Base-by-base conservation (phyloP, 805 yeast species). In the Lipomyces spencermartinsiae region DNA sequence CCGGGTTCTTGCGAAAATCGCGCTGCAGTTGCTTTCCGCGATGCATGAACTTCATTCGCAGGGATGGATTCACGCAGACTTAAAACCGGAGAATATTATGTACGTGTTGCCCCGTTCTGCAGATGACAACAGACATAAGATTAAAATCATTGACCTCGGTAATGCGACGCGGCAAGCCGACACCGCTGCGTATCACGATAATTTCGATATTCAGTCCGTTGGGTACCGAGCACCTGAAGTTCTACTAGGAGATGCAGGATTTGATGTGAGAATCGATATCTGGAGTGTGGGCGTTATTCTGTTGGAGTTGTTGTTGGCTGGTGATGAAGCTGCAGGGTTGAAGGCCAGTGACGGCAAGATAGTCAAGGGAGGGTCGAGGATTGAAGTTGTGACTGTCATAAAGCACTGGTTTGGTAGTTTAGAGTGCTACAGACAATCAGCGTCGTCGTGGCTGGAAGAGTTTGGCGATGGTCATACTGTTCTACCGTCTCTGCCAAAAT, bases 191-290 rank as follows among this genome's bases (percentile, higher is more conserved):
- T 74, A 74, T 55, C 65, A 64, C 35, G 74, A 67, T 33, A 70
- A 71, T 62, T 74, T 73, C 68, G 72, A 72, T 14, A 61, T 74
- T 35, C 76, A 74, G 57, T 62, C 69, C 19, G 59, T 64, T 6
- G 74, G 72, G 5, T 74, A 74, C 55, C 65, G 76, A 2, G 76
- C 76, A 3, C 76, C 76, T 9, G 76, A 74, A 57, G 74, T 74
- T 5, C 31, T 73, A 12, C 67, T 72, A 4, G 76, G 76, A 31
- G 76, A 73, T 53, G 34, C 59, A 14, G 62, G 62, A 3, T 74
- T 74, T 39, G 67, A 69, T 54, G 68, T 58, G n/a, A 58, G 68
- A 43, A 71, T 74, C 22, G 76, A 74, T 56, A 60, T 74, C 12
- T 74, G 76, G 76, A 71, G 76, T 46, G 69, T 67, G 5, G 76